These are phyloP conservation scores for Fomitopsis pinicola DNA, from an alignment of 1,284 basidiomycete species.

Conservation along the genomic window DNA sequence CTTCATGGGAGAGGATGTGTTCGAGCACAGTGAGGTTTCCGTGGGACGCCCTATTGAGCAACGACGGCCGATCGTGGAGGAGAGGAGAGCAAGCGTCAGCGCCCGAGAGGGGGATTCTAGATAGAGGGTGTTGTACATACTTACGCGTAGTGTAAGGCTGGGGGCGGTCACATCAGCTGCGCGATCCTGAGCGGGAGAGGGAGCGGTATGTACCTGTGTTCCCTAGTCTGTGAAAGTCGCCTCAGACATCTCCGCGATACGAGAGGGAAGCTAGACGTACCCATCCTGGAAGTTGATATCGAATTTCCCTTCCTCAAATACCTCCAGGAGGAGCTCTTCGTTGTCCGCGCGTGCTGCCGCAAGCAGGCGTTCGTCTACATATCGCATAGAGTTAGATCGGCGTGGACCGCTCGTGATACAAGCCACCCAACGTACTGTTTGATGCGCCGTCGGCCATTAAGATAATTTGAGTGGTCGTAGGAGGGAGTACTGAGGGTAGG, in stretches of 20 bases:
- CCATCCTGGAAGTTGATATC: slow-evolving; percentile 80
- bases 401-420: neutral
- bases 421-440: slow-evolving; percentile 31
- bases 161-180: neutral
- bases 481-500: neutral
- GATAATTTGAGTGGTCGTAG: neutral
- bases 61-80: neutral
- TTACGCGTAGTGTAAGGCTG: slow-evolving; percentile 81
- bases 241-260: neutral
- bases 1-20: slow-evolving; percentile 68
- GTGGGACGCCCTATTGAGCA: slow-evolving; percentile 38
- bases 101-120: neutral
- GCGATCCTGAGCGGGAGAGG: neutral
- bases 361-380: slow-evolving; percentile 67
- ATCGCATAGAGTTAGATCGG: neutral
- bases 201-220: slow-evolving; percentile 56
- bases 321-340: slow-evolving; percentile 61
- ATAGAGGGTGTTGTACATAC: slow-evolving; percentile 24
- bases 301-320: slow-evolving; percentile 52
- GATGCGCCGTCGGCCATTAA: slow-evolving; percentile 30
- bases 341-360: slow-evolving; percentile 76
- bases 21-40: slow-evolving; percentile 67
- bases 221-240: slow-evolving; percentile 46
- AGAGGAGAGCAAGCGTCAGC: neutral
- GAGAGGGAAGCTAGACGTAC: slow-evolving; percentile 35